Evolutionary conservation across 2,329 filamentous ascomycete genomes (phyloP).

Genomic region (Pseudogymnoascus sp.): DNA sequence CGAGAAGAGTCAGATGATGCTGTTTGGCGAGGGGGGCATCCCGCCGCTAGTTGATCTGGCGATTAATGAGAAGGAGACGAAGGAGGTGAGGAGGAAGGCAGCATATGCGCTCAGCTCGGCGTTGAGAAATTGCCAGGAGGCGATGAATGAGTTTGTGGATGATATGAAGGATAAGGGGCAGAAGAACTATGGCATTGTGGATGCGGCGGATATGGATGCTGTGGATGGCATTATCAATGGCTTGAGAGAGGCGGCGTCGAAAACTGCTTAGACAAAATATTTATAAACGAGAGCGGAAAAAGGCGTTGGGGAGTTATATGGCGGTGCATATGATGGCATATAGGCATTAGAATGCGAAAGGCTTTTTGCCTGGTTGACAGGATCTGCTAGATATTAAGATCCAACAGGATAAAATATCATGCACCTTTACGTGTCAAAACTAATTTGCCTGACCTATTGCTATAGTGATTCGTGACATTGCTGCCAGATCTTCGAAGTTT

Average conservation of each 20-base stretch:
- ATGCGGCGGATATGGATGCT: conserved; percentile 79
- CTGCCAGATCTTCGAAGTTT: neutral
- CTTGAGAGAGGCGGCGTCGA: conserved; percentile 45
- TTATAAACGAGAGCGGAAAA: neutral
- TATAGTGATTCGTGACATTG: neutral
- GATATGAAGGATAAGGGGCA: conserved; percentile 51
- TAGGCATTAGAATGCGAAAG: neutral
- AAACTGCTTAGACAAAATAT: neutral
- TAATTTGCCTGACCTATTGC: neutral
- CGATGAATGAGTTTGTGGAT: conserved; percentile 58
- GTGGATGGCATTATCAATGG: conserved; percentile 67
- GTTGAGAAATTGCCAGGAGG: conserved; percentile 82
- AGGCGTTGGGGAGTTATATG: conserved; percentile 1
- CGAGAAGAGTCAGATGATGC: conserved; percentile 67
- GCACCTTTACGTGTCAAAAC: neutral
- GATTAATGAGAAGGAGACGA: conserved; percentile 48
- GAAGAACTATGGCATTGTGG: conserved; percentile 49
- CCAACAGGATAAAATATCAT: neutral
- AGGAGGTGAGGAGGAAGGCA: conserved; percentile 72
- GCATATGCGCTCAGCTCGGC: conserved; percentile 81
- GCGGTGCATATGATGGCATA: neutral
- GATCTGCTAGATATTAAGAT: neutral
- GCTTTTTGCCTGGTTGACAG: neutral
- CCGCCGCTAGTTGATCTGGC: conserved; percentile 59
- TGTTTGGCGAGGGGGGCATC: conserved; percentile 56